A percentile compares a stretch with the other conserved stretches of the same genome.
Evolutionary conservation across 345 rosid species (phyloP).

Genomic region (Raphanus raphanistrum): DNA sequence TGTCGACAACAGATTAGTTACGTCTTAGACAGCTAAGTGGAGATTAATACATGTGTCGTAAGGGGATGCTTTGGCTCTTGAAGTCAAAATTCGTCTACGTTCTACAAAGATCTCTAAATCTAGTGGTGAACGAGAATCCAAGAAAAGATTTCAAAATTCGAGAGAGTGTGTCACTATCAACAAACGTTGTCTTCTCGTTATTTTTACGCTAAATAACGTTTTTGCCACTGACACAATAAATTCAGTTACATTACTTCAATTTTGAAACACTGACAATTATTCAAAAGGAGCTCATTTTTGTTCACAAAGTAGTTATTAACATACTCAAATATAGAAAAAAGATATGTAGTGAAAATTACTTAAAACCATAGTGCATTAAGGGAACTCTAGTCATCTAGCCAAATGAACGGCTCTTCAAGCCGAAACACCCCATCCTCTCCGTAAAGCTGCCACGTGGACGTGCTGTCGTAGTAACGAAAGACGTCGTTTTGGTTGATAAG

Average conservation of each 20-base stretch:
- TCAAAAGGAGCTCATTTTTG: not conserved
- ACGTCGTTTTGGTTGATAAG: constrained; percentile 37
- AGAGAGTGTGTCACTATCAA: constrained; percentile 21
- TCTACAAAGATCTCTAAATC: constrained; percentile 6
- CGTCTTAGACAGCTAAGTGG: not conserved
- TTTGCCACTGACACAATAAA: constrained; percentile 5
- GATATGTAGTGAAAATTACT: not conserved
- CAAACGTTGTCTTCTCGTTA: constrained; percentile 5
- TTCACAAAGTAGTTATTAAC: not conserved
- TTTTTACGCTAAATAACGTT: not conserved
- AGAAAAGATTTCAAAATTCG: not conserved
- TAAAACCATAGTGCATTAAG: not conserved
- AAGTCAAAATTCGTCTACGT: constrained; percentile 22
- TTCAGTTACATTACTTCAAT: not conserved
- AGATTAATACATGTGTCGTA: constrained; percentile 8
- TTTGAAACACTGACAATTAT: not conserved
- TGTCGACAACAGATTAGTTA: not conserved
- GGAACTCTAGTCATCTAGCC: constrained; percentile 26
- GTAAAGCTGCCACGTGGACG: constrained; percentile 62
- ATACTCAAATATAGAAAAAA: not conserved
- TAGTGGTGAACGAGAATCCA: constrained; percentile 12
- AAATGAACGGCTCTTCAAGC: constrained; percentile 58
- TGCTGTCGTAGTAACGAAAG: constrained; percentile 40
- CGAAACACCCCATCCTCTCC: constrained; percentile 52
- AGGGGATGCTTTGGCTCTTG: constrained; percentile 11